These are phyloP conservation scores for Scutellaria baicalensis DNA, from an alignment of 257 asterid genomes.

Conservation along the genomic window DNA sequence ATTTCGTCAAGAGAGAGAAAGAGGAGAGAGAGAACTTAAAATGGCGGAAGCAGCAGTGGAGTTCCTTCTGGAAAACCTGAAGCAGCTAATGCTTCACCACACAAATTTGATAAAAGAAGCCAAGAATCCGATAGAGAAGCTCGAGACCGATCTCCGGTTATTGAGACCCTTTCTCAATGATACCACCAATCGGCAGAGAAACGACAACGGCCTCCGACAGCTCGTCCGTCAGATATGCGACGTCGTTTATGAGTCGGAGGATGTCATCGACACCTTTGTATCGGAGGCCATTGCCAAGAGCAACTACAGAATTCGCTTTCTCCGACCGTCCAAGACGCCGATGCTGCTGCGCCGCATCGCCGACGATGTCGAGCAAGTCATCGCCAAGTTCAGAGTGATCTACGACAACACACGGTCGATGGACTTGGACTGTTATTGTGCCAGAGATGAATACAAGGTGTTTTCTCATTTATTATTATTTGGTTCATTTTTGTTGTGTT, in stretches of 20 bases:
- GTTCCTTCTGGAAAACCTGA: slow-evolving; percentile 25
- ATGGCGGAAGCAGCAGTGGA: slow-evolving; percentile 18
- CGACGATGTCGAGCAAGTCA: no score
- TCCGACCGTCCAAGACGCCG: no score
- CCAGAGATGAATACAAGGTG: no score
- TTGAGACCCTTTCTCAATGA: slow-evolving; percentile 21
- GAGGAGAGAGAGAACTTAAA: not conserved
- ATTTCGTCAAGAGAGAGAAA: not conserved
- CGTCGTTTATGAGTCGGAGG: not conserved
- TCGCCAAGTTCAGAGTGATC: no score
- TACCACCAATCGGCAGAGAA: not conserved
- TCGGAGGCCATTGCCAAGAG: not conserved
- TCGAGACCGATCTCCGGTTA: slow-evolving; percentile 15
- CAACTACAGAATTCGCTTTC: no score
- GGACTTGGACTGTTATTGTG: no score
- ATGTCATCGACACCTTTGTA: not conserved
- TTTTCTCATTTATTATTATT: no score
- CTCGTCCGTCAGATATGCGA: not conserved
- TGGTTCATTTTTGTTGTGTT: no score
- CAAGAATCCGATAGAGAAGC: slow-evolving; percentile 3
- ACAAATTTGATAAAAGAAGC: not conserved
- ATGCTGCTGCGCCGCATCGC: no score
- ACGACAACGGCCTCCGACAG: not conserved
- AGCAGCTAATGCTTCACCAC: slow-evolving; percentile 14
- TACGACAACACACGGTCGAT: no score